phyloP scores from a whole-genome alignment of 306 rosid genomes.

The Myrica gale region DNA sequence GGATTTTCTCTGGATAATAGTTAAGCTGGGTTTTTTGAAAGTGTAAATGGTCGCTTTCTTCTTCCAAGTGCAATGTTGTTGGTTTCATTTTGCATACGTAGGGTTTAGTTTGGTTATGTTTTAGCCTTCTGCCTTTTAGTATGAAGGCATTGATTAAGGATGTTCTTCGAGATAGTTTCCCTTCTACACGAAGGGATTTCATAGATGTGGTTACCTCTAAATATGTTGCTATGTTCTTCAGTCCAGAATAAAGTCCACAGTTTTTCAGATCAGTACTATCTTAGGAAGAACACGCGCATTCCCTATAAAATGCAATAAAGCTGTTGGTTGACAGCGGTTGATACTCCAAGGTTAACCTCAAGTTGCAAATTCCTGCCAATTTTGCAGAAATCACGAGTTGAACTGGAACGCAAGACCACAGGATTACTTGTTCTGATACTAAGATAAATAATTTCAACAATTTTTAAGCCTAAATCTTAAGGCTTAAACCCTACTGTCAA shows the following conservation, averaged over 20 bases:
- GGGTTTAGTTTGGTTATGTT: neutral
- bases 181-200: neutral
- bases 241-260: neutral
- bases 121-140: constrained; percentile 22
- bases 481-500: no score
- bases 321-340: no score
- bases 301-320: no score
- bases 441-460: no score
- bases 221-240: neutral
- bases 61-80: neutral
- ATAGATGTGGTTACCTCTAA: neutral
- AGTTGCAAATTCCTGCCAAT: no score
- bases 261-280: neutral
- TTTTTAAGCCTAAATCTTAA: no score
- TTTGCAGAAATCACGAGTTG: no score
- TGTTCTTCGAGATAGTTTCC: neutral
- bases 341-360: no score
- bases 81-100: neutral
- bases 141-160: constrained; percentile 20
- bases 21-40: neutral
- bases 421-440: no score
- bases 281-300: no score
- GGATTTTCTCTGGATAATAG: neutral
- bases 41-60: neutral
- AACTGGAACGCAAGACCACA: no score